Evolutionary conservation across 2,329 filamentous ascomycete species (phyloP), one percentile per base, ranked within the genome.

Genomic region (Cercospora brassicicola): DNA sequence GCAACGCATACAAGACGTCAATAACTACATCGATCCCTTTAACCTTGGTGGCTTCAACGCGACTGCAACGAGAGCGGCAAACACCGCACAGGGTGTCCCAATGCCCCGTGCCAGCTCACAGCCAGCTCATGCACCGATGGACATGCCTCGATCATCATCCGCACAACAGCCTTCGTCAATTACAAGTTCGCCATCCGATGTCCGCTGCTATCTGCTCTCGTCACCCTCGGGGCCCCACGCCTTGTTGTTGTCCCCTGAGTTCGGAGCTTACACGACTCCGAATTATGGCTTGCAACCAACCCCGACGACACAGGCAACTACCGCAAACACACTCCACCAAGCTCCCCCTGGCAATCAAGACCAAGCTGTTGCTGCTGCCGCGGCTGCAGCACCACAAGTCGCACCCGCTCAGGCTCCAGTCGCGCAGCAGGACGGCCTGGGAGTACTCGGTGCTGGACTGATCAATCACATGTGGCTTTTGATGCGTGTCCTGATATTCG

Each of bases 401-500:
- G 63, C 59, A 9, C 65, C 64, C 45, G 64, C 57, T 51, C 69
- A 69, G 63, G 60, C 64, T n/a, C 61, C 69, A 62, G 48, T 59
- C 33, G 66, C 60, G 4, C 67, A 69, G 48, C 62, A 64, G 20
- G 67, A 71, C 28, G 66, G 63, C 11, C 59, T 72, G 8, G 68
- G 68, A 8, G 72, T 71, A 0, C 31, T 79, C 20, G 78, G 79
- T 15, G 76, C 78, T 31, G 59, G 59, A 10, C 73, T 81, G 8
- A 71, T 85, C 30, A 79, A 75, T 2, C 80, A 82, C 56, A 76
- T 82, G 26, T 90, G 88, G 88, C 81, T 89, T 2, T 82, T 88
- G 26, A 78, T 88, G 59, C 84, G 87, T 9, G 76, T 89, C 20
- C 84, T 86, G 66, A 83, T 86, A 67, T 87, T 89, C 73, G 82